Evolutionary conservation across 2,329 filamentous ascomycete genomes (phyloP), one percentile per base, ranked within the genome.

Genomic region (Sporothrix brasiliensis): DNA sequence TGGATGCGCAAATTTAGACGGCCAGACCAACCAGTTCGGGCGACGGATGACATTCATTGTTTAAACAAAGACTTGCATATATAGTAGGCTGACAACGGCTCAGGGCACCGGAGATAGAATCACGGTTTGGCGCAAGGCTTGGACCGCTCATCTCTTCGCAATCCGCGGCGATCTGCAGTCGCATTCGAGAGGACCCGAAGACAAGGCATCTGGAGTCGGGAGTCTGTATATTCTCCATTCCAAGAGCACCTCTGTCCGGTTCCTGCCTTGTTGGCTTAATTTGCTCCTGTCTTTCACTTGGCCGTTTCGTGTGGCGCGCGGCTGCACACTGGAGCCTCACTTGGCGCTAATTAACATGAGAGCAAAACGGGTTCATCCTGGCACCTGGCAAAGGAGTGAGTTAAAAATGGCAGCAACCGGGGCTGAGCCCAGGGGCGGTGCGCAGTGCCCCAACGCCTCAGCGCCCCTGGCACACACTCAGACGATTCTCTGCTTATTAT

Each of bases 351-450:
- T 34, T 1, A 34, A 34, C 9, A 34, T 7, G 34, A 60, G 30
- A 11, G 2, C 30, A 27, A 27, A 21, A 10, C 6, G 34, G 34
- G 52, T 10, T 24, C 52, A 6, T 30, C 16, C 21, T 13, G 52
- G 52, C 14, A 27, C 21, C 34, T 60, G 30, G 34, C 56, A 11
- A 7, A 44, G 21, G 58, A n/a, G 24, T 50, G 58, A n/a, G 24
- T 50, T 65, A 50, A 50, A 65, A 65, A 65, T 65, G 61, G 61
- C 61, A 50, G 44, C 61, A 65, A 9, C 24, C 10, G 61, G 34
- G 61, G 61, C 61, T 65, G 44, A 65, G 61, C 44, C 27, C 61
- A 49, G 44, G 53, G 61, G 61, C 61, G 27, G 44, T 65, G 61
- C 61, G 61, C 61, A 65, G 58, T n/a, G 60, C 60, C 60, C 27